Percentiles rank a stretch among this genome's conserved stretches.
Conservation (phyloP, 2,329 filamentous ascomycete genomes). For the Neonectria punicea region DNA sequence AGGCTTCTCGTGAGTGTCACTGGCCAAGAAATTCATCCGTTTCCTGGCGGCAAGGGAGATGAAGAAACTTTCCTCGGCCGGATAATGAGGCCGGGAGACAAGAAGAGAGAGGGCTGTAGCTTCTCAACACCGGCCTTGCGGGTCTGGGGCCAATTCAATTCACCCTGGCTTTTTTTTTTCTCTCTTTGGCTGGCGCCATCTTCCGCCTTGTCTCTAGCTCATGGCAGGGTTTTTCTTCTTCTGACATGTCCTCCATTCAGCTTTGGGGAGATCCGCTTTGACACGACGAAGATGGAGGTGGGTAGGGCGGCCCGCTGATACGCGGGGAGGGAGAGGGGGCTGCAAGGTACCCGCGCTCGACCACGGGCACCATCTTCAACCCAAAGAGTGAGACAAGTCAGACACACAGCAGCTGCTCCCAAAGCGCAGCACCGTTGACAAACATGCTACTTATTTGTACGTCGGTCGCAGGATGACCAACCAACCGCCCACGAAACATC, state of each 20-base stretch:
- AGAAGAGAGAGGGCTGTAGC: not conserved
- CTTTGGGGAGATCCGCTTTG: slow-evolving; percentile 2
- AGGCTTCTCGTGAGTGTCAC: not conserved
- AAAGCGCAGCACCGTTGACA: not conserved
- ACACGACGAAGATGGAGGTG: slow-evolving; percentile 5
- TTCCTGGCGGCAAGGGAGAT: not conserved
- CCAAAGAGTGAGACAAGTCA: slow-evolving; percentile 1
- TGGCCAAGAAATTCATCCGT: not conserved
- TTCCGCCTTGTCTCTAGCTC: slow-evolving; percentile 8
- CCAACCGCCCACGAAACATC: not conserved
- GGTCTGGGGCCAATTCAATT: not conserved
- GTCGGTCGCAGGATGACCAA: not conserved
- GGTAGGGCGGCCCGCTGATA: not conserved
- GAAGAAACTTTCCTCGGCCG: not conserved
- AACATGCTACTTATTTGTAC: not conserved
- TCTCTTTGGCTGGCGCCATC: not conserved
- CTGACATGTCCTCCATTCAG: slow-evolving; percentile 13
- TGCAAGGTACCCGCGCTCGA: slow-evolving; percentile 43
- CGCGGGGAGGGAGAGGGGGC: slow-evolving; percentile 17
- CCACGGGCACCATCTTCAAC: slow-evolving; percentile 11
- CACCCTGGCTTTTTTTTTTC: not conserved
- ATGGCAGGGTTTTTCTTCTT: not conserved
- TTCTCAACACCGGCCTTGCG: not conserved
- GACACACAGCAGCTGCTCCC: slow-evolving; percentile 1
- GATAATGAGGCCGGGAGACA: not conserved